Evolutionary conservation across 2,329 filamentous ascomycete species (phyloP).

Genomic region (Penicillium crustosum): DNA sequence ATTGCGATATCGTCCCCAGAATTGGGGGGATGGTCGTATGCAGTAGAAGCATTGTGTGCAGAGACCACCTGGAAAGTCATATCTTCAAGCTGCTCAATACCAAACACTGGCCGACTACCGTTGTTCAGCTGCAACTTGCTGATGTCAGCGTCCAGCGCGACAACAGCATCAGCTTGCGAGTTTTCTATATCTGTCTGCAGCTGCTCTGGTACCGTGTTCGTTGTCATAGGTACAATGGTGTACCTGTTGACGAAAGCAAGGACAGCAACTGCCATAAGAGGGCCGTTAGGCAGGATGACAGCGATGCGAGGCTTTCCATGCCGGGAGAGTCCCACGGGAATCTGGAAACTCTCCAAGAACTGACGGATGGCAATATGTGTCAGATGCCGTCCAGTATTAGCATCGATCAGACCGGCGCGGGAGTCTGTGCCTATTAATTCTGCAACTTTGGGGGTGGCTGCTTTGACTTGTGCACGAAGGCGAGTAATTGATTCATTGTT

Average conservation of each 20-base stretch:
- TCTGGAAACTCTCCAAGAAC: slow-evolving; percentile 24
- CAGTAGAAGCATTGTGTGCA: neutral
- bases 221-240: slow-evolving; percentile 54
- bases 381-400: slow-evolving; percentile 12
- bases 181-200: slow-evolving; percentile 53
- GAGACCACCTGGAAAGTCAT: slow-evolving; percentile 36
- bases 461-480: slow-evolving; percentile 15
- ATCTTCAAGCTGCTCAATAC: slow-evolving; percentile 32
- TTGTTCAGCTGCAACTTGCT: slow-evolving; percentile 14
- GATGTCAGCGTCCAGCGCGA: slow-evolving; percentile 43
- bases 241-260: slow-evolving; percentile 53
- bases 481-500: slow-evolving; percentile 14
- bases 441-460: slow-evolving; percentile 10
- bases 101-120: slow-evolving; percentile 16
- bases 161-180: slow-evolving; percentile 48
- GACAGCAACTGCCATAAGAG: slow-evolving; percentile 52
- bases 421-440: slow-evolving; percentile 15
- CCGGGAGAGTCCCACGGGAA: slow-evolving; percentile 24
- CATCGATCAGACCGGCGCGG: slow-evolving; percentile 19
- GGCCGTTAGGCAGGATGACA: slow-evolving; percentile 56
- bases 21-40: slow-evolving; percentile 39
- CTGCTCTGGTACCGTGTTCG: slow-evolving; percentile 51
- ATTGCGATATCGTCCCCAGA: slow-evolving; percentile 50
- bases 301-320: slow-evolving; percentile 47
- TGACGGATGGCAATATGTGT: slow-evolving; percentile 19